Evolutionary conservation across 73 alveolate species (phyloP).

Genomic region (Strombidium stylifer): DNA sequence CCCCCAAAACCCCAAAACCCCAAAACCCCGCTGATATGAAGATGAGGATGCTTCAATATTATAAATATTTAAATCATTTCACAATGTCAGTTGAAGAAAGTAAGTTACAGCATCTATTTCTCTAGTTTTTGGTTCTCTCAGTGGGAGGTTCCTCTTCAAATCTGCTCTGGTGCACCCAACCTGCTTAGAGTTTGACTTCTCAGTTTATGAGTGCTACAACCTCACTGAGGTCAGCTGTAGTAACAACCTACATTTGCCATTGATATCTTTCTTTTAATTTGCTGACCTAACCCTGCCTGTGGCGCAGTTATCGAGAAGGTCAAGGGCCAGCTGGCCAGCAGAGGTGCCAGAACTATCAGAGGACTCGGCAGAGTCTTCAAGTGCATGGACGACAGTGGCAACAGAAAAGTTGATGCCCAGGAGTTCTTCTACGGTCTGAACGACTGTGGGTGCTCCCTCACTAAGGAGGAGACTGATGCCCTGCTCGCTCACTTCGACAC

Average conservation of each 20-base stretch:
- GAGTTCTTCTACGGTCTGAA: constrained; percentile 90
- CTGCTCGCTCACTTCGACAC: constrained; percentile 73
- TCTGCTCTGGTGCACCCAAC: not conserved
- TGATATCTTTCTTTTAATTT: not conserved
- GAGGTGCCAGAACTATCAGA: constrained; percentile 84
- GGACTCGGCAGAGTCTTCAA: constrained; percentile 87
- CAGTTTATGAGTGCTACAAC: not conserved
- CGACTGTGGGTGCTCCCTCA: constrained; percentile 85
- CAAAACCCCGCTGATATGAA: too few species aligned
- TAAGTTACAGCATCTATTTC: too few species aligned
- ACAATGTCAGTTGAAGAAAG: too few species aligned
- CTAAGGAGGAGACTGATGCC: constrained; percentile 81
- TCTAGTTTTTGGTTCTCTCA: too few species aligned
- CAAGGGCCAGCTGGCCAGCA: constrained; percentile 49
- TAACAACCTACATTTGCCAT: not conserved
- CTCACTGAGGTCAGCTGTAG: not conserved
- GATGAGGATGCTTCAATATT: too few species aligned
- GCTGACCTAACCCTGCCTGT: not conserved
- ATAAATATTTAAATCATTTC: too few species aligned
- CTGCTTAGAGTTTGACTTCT: not conserved
- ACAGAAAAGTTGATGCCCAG: constrained; percentile 83
- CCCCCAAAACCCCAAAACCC: too few species aligned
- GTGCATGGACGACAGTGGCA: constrained; percentile 86
- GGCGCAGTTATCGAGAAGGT: constrained; percentile 45
- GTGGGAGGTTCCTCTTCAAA: constrained; percentile 7